These are phyloP conservation scores for Brasilioporus rufonigricans DNA, from an alignment of 768 basidiomycete species.

Conservation along the genomic window DNA sequence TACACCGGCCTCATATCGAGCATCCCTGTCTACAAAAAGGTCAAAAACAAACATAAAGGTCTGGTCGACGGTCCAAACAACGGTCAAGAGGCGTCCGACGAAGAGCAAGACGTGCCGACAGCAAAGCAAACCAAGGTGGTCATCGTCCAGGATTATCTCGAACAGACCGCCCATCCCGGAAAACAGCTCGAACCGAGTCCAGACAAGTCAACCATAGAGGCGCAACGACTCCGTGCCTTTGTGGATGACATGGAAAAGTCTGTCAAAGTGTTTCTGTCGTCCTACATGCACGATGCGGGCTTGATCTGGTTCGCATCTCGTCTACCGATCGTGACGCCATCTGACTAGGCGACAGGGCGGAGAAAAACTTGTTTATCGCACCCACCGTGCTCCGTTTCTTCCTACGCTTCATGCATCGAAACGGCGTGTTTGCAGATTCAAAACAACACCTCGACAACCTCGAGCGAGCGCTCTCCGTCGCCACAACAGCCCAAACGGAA, in stretches of 20 bases:
- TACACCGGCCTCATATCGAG: constrained; percentile 31
- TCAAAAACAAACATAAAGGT: constrained; percentile 15
- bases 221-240: constrained; percentile 44
- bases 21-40: constrained; percentile 32
- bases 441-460: constrained; percentile 30
- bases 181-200: constrained; percentile 26
- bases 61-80: constrained; percentile 31
- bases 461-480: constrained; percentile 42
- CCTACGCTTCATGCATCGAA: constrained; percentile 44
- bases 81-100: constrained; percentile 30
- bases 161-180: constrained; percentile 28
- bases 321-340: neutral
- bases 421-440: constrained; percentile 38
- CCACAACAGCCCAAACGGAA: constrained; percentile 37
- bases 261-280: constrained; percentile 67
- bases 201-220: constrained; percentile 11
- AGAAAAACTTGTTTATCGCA: constrained; percentile 39
- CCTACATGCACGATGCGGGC: constrained; percentile 62
- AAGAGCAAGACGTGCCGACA: constrained; percentile 25
- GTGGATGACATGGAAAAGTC: constrained; percentile 58
- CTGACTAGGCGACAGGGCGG: constrained; percentile 35
- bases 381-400: constrained; percentile 47
- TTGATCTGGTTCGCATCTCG: constrained; percentile 53
- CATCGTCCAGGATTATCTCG: constrained; percentile 30
- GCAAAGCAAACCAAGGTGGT: constrained; percentile 18